Evolutionary conservation across 805 yeast species (phyloP).

Genomic region (Cyberlindnera xylosilytica): DNA sequence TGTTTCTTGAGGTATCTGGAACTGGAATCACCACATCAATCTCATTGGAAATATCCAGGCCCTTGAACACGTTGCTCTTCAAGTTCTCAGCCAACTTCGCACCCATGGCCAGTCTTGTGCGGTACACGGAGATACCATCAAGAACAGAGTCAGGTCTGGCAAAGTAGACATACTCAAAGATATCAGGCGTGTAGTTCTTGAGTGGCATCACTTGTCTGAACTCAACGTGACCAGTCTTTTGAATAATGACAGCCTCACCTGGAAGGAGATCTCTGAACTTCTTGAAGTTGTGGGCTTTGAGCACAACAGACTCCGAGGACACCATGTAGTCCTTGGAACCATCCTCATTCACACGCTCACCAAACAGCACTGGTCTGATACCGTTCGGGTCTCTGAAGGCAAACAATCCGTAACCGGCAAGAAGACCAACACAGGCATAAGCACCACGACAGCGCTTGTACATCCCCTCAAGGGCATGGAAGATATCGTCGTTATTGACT

Average conservation of each 20-base stretch:
- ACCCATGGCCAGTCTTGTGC: slow-evolving; percentile 93
- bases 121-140: slow-evolving; percentile 95
- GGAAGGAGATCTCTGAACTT: slow-evolving; percentile 82
- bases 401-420: slow-evolving; percentile 93
- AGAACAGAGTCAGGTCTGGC: slow-evolving; percentile 96
- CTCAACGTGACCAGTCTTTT: slow-evolving; percentile 74
- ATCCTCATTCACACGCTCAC: slow-evolving; percentile 69
- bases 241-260: slow-evolving; percentile 95
- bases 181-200: slow-evolving; percentile 84
- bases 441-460: slow-evolving; percentile 86
- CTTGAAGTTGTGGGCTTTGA: slow-evolving; percentile 85
- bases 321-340: slow-evolving; percentile 87
- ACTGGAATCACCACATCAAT: slow-evolving; percentile 97
- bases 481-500: slow-evolving; percentile 86
- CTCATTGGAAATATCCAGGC: slow-evolving; percentile 45
- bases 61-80: slow-evolving; percentile 35
- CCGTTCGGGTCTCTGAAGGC: slow-evolving; percentile 98
- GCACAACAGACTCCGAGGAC: slow-evolving; percentile 92
- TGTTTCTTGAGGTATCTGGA: slow-evolving; percentile 96
- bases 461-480: slow-evolving; percentile 81
- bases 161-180: slow-evolving; percentile 95
- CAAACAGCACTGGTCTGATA: slow-evolving; percentile 84
- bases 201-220: slow-evolving; percentile 82
- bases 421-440: slow-evolving; percentile 92
- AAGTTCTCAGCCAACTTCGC: slow-evolving; percentile 78